Percentiles rank a stretch among this genome's conserved stretches.
Evolutionary conservation across 805 yeast genomes (phyloP).

Genomic region (Candida orba): DNA sequence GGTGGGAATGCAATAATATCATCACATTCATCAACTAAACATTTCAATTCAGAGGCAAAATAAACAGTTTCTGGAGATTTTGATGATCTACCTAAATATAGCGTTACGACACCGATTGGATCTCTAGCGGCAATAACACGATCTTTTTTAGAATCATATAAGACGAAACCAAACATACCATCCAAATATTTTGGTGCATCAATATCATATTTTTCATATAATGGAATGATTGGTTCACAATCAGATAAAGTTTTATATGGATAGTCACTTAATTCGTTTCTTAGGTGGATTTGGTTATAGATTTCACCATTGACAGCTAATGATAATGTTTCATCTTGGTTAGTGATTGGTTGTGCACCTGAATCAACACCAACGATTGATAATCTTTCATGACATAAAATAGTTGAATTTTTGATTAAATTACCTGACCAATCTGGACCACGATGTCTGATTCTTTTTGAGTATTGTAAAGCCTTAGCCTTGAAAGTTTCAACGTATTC

Average conservation of each 20-base stretch:
- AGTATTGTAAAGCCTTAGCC: constrained; percentile 78
- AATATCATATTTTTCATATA: constrained; percentile 75
- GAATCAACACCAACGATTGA: constrained; percentile 96
- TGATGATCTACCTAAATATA: constrained; percentile 86
- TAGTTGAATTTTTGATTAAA: constrained; percentile 67
- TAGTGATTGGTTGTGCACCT: constrained; percentile 96
- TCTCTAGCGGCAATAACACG: constrained; percentile 96
- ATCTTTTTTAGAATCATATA: constrained; percentile 78
- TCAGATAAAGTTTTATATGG: constrained; percentile 80
- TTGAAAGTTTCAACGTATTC: constrained; percentile 76
- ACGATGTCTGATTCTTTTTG: constrained; percentile 94
- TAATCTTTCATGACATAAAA: constrained; percentile 90
- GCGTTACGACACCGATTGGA: constrained; percentile 94
- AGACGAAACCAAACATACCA: constrained; percentile 96
- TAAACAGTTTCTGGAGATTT: constrained; percentile 65
- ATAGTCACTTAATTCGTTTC: constrained; percentile 70
- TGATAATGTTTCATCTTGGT: constrained; percentile 62
- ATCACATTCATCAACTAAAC: constrained; percentile 92
- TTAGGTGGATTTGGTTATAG: constrained; percentile 88
- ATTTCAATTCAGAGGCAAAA: constrained; percentile 93
- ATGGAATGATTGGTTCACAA: constrained; percentile 96
- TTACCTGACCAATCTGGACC: constrained; percentile 99
- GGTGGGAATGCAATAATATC: constrained; percentile 93
- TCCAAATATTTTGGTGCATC: constrained; percentile 92
- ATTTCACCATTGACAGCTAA: constrained; percentile 97